phyloP scores from a whole-genome alignment of 768 basidiomycete species.

The Mycena floridula region DNA sequence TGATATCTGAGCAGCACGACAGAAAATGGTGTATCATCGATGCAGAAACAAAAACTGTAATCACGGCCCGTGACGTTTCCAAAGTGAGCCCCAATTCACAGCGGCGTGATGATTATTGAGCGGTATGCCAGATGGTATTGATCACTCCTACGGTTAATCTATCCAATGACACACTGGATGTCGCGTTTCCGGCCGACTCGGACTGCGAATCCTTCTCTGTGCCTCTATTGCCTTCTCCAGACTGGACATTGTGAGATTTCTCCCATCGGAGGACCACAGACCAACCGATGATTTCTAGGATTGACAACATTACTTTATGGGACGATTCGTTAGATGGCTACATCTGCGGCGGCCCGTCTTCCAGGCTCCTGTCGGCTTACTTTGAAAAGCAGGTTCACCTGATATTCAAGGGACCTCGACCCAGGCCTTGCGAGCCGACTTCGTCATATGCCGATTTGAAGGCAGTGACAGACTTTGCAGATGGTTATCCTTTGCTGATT shows the following conservation, averaged over 20 bases:
- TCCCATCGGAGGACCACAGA: too few relatives aligned
- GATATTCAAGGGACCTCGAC: constrained; percentile 57
- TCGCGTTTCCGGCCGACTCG: constrained; percentile 56
- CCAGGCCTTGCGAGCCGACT: constrained; percentile 47
- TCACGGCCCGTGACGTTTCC: constrained; percentile 62
- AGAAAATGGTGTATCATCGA: constrained; percentile 68
- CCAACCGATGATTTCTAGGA: too few relatives aligned
- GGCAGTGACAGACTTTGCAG: constrained; percentile 56
- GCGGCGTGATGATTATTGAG: too few relatives aligned
- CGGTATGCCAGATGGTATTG: constrained; percentile 50
- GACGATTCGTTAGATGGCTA: constrained; percentile 72
- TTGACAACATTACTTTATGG: too few relatives aligned
- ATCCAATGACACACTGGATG: constrained; percentile 44
- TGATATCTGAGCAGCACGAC: constrained; percentile 44
- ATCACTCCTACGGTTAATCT: constrained; percentile 47
- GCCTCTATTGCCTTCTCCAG: constrained; percentile 49
- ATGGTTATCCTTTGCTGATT: constrained; percentile 65
- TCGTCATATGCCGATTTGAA: constrained; percentile 49
- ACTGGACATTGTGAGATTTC: constrained; percentile 54
- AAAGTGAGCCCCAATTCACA: too few relatives aligned
- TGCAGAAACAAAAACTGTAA: constrained; percentile 39
- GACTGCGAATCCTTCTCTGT: constrained; percentile 52
- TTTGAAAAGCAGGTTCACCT: constrained; percentile 57
- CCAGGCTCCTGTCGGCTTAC: constrained; percentile 53
- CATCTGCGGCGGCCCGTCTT: constrained; percentile 48